Conservation (phyloP, 768 basidiomycete genomes). For the Rhizopogon sp. region DNA sequence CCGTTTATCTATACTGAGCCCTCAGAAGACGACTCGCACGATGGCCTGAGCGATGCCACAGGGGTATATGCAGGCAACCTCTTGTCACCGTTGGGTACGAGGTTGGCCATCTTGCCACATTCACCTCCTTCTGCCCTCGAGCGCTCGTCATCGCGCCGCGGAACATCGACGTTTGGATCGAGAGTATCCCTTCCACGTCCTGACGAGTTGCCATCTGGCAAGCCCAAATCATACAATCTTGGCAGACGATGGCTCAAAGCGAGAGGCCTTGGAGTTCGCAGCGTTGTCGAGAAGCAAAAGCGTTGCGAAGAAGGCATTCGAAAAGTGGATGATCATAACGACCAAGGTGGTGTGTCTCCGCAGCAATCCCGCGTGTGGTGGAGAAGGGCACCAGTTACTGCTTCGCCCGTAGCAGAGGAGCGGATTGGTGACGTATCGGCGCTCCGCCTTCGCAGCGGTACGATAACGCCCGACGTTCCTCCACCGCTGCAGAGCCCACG, state of each 20-base stretch:
- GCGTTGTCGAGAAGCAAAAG: slow-evolving; percentile 17
- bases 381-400: slow-evolving; percentile 17
- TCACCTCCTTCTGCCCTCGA: slow-evolving; percentile 29
- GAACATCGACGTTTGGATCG: slow-evolving; percentile 61
- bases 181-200: slow-evolving; percentile 26
- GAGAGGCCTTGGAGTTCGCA: slow-evolving; percentile 22
- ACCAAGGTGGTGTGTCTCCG: slow-evolving; percentile 7
- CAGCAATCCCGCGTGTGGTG: slow-evolving; percentile 24
- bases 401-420: slow-evolving; percentile 7
- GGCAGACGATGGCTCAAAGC: slow-evolving; percentile 26
- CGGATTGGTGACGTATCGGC: slow-evolving; percentile 6
- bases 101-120: slow-evolving; percentile 5
- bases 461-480: slow-evolving; percentile 7
- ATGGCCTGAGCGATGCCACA: background rate
- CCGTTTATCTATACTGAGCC: background rate
- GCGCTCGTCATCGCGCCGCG: slow-evolving; percentile 47
- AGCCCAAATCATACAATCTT: slow-evolving; percentile 7
- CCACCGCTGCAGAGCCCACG: slow-evolving; percentile 14
- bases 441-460: slow-evolving; percentile 4
- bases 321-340: background rate
- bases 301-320: slow-evolving; percentile 8
- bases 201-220: slow-evolving; percentile 17
- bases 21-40: background rate
- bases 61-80: background rate
- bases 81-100: background rate